Evolutionary conservation across 768 basidiomycete species (phyloP).

Genomic region (Trametopsis cervina): DNA sequence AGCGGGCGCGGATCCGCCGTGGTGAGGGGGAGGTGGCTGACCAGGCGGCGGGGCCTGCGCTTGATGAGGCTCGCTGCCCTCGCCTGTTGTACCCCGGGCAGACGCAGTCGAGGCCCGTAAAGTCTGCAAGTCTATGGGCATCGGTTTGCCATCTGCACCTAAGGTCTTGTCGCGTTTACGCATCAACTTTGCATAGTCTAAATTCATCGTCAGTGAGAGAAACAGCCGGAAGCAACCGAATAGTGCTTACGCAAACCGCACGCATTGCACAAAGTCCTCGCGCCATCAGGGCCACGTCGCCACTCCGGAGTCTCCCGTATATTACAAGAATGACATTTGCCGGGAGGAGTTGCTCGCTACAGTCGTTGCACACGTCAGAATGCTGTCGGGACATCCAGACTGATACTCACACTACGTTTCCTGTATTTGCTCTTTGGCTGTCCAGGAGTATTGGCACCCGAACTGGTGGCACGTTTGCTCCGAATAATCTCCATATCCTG

Average conservation of each 20-base stretch:
- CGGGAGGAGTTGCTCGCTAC: conserved; percentile 79
- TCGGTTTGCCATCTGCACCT: conserved; percentile 44
- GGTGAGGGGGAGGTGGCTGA: conserved; percentile 5
- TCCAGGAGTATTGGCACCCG: conserved; percentile 38
- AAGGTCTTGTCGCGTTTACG: conserved; percentile 67
- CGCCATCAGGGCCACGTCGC: conserved; percentile 80
- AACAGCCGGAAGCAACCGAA: neutral
- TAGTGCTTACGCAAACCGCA: conserved; percentile 73
- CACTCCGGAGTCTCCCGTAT: conserved; percentile 87
- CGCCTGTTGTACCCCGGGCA: conserved; percentile 16
- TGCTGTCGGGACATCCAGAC: conserved; percentile 29
- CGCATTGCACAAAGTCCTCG: conserved; percentile 78
- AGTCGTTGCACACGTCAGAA: conserved; percentile 17
- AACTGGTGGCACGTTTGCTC: conserved; percentile 67
- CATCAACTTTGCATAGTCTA: conserved; percentile 76
- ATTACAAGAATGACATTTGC: conserved; percentile 84
- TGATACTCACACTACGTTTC: conserved; percentile 61
- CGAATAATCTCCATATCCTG: conserved; percentile 84
- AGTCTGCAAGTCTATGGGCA: conserved; percentile 66
- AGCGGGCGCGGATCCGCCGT: conserved; percentile 8
- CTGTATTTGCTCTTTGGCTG: conserved; percentile 76
- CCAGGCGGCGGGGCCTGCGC: conserved; percentile 4
- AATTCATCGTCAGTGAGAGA: conserved; percentile 1
- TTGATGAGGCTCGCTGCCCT: neutral
- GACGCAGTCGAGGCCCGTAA: conserved; percentile 50